Base-by-base conservation (phyloP, 2,329 filamentous ascomycete species). In the Sarocladium brachiariae region DNA sequence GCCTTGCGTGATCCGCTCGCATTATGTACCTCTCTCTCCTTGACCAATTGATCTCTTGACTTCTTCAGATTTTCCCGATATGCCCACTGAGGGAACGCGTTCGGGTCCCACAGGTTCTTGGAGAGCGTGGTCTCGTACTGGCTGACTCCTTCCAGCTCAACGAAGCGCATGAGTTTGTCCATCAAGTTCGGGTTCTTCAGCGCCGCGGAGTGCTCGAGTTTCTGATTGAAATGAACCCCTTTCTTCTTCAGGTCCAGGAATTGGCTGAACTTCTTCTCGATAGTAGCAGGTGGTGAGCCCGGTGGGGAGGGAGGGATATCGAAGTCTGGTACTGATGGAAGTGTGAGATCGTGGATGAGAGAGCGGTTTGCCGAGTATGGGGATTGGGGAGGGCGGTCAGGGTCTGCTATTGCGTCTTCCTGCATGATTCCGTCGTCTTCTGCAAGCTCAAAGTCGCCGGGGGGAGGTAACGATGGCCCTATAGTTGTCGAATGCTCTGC, bases 171-270 rank as follows among this genome's bases (percentile, higher is more conserved):
- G 51, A 92, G 72, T 67, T 87, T 89, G 55, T 86, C 81, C 65
- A 82, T 78, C 50, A 91, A 70, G 37, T 77, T 79, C 2, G 88
- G 88, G 61, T 92, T 92, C 49, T 80, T 78, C 52, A 91, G 70
- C 7, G 85, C 80, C 1, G 78, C 68, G 0, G 84, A 86, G 52
- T 76, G 75, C 31, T 85, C 79, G 8, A 93, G 71, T 54, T 86
- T 83, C 58, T 81, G 74, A 64, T 93, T 91, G 73, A 92, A 92
- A 66, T 93, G 88, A 14, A 83, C 74, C 4, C 84, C 84, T 55
- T 84, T 80, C 60, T 80, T 82, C 69, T 93, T 93, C n/a, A 92
- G 75, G 41, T 80, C 74, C 1, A 92, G 76, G 57, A 93, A 92
- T 53, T 82, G 80, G 55, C 81, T 76, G 58, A 92, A 85, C 59